A percentile compares a stretch with the other conserved stretches of the same genome.
These are phyloP conservation scores for Umbilicaria muhlenbergii DNA, from an alignment of 495 filamentous ascomycete genomes.

Conservation along the genomic window DNA sequence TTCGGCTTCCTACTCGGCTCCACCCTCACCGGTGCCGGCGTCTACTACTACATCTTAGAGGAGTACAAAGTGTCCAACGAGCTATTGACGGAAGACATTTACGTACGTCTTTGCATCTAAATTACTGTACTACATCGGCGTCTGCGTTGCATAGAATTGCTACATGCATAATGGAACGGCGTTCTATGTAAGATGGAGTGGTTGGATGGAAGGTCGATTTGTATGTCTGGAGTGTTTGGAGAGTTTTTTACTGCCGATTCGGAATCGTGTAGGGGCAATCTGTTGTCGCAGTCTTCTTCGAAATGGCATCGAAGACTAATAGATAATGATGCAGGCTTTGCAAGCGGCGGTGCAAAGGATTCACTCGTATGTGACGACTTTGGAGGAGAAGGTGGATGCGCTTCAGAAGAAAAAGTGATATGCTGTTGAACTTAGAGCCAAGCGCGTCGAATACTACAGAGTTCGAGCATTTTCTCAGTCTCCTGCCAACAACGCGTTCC, in stretches of 20 bases:
- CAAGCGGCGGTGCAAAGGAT: slow-evolving; percentile 77
- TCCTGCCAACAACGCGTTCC: too few species aligned
- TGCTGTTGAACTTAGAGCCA: too few species aligned
- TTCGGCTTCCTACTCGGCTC: slow-evolving; percentile 89
- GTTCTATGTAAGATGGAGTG: neutral
- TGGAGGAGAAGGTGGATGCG: slow-evolving; percentile 70
- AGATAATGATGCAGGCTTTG: slow-evolving; percentile 43
- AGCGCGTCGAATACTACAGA: too few species aligned
- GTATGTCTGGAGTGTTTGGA: neutral
- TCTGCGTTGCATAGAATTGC: slow-evolving; percentile 1
- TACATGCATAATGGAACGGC: neutral
- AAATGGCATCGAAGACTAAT: neutral
- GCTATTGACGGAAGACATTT: slow-evolving; percentile 88
- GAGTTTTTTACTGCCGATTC: neutral
- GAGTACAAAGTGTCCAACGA: slow-evolving; percentile 93
- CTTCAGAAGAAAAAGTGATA: slow-evolving; percentile 45
- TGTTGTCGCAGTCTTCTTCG: slow-evolving; percentile 2
- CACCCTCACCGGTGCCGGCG: slow-evolving; percentile 56
- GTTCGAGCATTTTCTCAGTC: too few species aligned
- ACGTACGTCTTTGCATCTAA: slow-evolving; percentile 49
- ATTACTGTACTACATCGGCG: neutral
- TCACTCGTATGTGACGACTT: slow-evolving; percentile 60
- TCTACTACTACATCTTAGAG: slow-evolving; percentile 83
- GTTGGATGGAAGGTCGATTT: neutral
- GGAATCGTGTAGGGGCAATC: neutral